Evolutionary conservation across 495 filamentous ascomycete genomes (phyloP), one percentile per base, ranked within the genome.

Genomic region (Clavariopsis aquatica): DNA sequence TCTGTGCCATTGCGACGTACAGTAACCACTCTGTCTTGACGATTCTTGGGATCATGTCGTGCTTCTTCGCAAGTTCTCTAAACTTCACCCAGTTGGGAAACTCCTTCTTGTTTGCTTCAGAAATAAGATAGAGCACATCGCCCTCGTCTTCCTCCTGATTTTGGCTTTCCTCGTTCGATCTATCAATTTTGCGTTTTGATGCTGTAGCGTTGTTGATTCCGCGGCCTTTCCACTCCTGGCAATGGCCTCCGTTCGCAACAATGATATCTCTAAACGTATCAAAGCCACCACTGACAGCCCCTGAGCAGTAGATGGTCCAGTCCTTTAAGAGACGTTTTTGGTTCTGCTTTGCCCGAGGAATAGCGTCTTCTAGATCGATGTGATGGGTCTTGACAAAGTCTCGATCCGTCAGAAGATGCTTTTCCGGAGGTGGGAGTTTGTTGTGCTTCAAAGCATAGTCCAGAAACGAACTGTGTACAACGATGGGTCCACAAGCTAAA

Each of bases 1-100:
- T 78, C 77, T 99, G 94, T 58, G 83, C 85, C 89, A 98, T 92
- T 3, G 91, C 90, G 64, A 91, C 85, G 62, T 92, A 87, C 68
- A 98, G 76, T 67, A 98, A 72, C 95, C 95, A 99, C 69, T 98
- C 92, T 20, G 87, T 81, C 20, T 80, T 83, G 17, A 96, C 90
- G 52, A 99, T 87, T 27, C 86, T 80, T 9, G 90, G 87, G 38
- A 83, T 81, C 79, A 89, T 89, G 64, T 87, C 84, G 19, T 86
- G 83, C 38, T 83, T 85, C 53, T 77, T 74, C 8, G 90, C 92
- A 82, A 93, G 83, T 61, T 89, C 83, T 58, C 87, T 80, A 75
- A 98, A 98, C 58, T 83, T 84, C 7, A 80, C 77, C 93, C 93
- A 98, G 46, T 96, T 75, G 63, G 81, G 84, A 69, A 80, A 83